phyloP scores from a whole-genome alignment of 2,329 filamentous ascomycete species.

The Talaromyces sp. region DNA sequence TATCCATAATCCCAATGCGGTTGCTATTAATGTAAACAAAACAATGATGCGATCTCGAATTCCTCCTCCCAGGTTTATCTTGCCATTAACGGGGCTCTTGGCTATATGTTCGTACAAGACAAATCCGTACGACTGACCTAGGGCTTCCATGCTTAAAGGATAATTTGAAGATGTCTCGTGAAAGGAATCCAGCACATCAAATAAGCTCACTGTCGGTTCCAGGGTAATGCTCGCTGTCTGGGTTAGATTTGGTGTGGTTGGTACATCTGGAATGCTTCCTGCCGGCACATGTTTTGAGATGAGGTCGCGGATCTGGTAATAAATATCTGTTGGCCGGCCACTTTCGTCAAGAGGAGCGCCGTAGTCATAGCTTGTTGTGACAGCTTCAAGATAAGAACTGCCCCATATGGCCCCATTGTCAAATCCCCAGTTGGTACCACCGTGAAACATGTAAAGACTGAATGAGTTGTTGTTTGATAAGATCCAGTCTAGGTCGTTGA shows the following conservation, averaged over 20 bases:
- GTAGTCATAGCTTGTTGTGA: constrained; percentile 48
- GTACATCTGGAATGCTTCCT: constrained; percentile 1
- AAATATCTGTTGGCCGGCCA: constrained; percentile 42
- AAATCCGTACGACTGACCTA: constrained; percentile 42
- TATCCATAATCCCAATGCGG: constrained; percentile 42
- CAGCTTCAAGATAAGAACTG: constrained; percentile 29
- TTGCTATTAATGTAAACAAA: constrained; percentile 43
- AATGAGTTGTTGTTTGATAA: constrained; percentile 38
- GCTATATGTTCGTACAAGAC: constrained; percentile 38
- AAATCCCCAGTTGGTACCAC: constrained; percentile 48
- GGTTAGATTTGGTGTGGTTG: neutral
- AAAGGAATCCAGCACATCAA: neutral
- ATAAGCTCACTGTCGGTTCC: neutral
- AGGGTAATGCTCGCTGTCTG: neutral
- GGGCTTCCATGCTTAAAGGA: constrained; percentile 42
- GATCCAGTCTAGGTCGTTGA: constrained; percentile 33
- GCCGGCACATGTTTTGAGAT: constrained; percentile 1
- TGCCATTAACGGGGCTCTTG: constrained; percentile 21
- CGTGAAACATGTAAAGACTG: constrained; percentile 50
- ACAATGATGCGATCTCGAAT: constrained; percentile 44
- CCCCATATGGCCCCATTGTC: constrained; percentile 43
- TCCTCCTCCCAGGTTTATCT: constrained; percentile 37
- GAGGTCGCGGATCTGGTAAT: constrained; percentile 27
- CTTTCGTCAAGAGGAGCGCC: constrained; percentile 47
- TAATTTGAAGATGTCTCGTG: constrained; percentile 15